These are phyloP conservation scores for Eustoma russellianum DNA, from an alignment of 257 asterid species.

Conservation along the genomic window DNA sequence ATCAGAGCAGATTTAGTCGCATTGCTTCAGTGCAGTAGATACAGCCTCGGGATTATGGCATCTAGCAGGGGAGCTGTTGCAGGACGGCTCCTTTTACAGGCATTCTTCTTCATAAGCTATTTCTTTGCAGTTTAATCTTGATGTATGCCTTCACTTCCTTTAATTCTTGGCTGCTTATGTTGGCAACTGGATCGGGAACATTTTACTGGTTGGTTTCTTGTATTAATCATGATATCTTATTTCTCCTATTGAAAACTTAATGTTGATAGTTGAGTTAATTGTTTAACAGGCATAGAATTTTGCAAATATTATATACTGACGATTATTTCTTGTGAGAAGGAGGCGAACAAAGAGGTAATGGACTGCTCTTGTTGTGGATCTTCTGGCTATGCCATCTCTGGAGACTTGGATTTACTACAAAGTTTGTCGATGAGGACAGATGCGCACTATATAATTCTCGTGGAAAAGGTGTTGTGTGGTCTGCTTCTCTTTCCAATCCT, in stretches of 20 bases:
- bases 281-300: no score
- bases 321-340: constrained; percentile 36
- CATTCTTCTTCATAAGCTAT: constrained; percentile 8
- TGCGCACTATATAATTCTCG: constrained; percentile 79
- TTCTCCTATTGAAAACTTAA: neutral
- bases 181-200: neutral
- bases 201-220: neutral
- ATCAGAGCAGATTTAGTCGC: constrained; percentile 64
- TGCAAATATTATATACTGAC: neutral
- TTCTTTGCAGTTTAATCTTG: neutral
- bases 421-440: constrained; percentile 60
- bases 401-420: constrained; percentile 62
- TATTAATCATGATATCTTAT: neutral
- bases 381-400: constrained; percentile 82
- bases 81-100: constrained; percentile 86
- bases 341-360: constrained; percentile 54
- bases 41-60: constrained; percentile 89
- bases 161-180: neutral
- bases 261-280: no score
- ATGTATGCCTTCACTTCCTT: neutral
- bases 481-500: neutral
- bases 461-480: constrained; percentile 62
- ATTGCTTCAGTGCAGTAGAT: constrained; percentile 79
- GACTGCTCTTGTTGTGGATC: constrained; percentile 86
- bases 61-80: constrained; percentile 82